Conservation (phyloP, 1,284 basidiomycete genomes). For the Paramarasmius palmivorus region DNA sequence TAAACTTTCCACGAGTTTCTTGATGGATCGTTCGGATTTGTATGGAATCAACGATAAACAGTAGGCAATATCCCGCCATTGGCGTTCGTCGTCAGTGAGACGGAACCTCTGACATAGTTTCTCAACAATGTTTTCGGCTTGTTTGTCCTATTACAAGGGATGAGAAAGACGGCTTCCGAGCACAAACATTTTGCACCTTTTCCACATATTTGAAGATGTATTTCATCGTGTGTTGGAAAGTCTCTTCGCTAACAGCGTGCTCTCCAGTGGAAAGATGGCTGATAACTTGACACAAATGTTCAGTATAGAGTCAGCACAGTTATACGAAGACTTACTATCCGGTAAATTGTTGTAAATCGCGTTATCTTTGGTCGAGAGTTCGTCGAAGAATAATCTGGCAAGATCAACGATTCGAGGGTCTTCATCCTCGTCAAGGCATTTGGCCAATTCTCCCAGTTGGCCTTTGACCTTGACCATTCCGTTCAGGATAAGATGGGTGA, state of each 20-base stretch:
- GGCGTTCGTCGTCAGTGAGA: constrained; percentile 83
- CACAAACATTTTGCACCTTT: constrained; percentile 67
- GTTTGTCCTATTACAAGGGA: constrained; percentile 70
- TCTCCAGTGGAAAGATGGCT: constrained; percentile 91
- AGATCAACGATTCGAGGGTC: constrained; percentile 89
- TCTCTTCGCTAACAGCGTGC: constrained; percentile 93
- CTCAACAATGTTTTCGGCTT: constrained; percentile 93
- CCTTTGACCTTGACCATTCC: constrained; percentile 99
- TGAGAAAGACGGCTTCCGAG: neutral
- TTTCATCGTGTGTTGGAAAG: constrained; percentile 90
- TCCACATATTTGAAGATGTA: constrained; percentile 98
- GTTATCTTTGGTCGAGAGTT: constrained; percentile 97
- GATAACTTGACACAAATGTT: too few relatives aligned
- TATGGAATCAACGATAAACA: constrained; percentile 94
- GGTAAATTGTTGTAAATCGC: constrained; percentile 99
- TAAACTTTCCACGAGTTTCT: constrained; percentile 93
- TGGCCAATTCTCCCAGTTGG: constrained; percentile 98
- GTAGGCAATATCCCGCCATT: constrained; percentile 98
- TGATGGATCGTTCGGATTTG: constrained; percentile 95
- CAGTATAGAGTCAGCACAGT: too few relatives aligned
- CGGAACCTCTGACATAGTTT: constrained; percentile 95
- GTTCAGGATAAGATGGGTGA: constrained; percentile 96
- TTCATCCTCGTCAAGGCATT: constrained; percentile 95
- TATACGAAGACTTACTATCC: constrained; percentile 76
- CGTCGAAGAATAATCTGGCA: constrained; percentile 96